Base-by-base conservation (phyloP, 306 rosid species). In the Fragaria iinumae region DNA sequence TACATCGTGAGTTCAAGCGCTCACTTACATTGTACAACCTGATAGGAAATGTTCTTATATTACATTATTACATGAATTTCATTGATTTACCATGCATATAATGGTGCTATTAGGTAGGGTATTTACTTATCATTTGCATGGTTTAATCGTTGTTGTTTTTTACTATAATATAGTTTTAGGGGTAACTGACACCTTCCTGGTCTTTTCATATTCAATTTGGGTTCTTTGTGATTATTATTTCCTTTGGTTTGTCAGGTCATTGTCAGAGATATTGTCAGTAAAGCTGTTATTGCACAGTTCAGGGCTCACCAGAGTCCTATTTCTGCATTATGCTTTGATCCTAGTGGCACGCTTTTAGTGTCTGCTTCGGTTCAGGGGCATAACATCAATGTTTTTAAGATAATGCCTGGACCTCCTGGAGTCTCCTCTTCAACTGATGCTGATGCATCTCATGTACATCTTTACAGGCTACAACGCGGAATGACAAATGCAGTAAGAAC, bases 331-430 rank as follows among this genome's bases (percentile, higher is more conserved):
- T 84, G 94, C 88, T 96, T 91, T 77, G 98, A 96, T 86, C 96
- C 97, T 48, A 96, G 98, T 64, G 98, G 99, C 73, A 93, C 89
- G 72, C 84, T 92, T 71, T 86, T 96, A 84, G 98, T 96, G 67
- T 89, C 99, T 12, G 93, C 98, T 78, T 96, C 98, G 16, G 89
- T 90, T 80, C 97, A 89, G 83, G 99, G 99, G 73, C 98, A 93
- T 82, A 96, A 88, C 85, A 86, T 96, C 85, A 92, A 96, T 76
- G 98, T 93, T 83, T 96, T 88, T 36, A 89, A 91, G 85, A 87
- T 96, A 80, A 90, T 87, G 83, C 96, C 97, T 11, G 78, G 83
- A 66, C 79, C 59, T 6, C 27, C 82, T 25, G 91, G 74, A 62
- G 82, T 67, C 80, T 81, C 78, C n/a, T 78, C 87, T 39, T 81